phyloP scores from a whole-genome alignment of 805 yeast species.

The Saccharomycopsis fermentans region DNA sequence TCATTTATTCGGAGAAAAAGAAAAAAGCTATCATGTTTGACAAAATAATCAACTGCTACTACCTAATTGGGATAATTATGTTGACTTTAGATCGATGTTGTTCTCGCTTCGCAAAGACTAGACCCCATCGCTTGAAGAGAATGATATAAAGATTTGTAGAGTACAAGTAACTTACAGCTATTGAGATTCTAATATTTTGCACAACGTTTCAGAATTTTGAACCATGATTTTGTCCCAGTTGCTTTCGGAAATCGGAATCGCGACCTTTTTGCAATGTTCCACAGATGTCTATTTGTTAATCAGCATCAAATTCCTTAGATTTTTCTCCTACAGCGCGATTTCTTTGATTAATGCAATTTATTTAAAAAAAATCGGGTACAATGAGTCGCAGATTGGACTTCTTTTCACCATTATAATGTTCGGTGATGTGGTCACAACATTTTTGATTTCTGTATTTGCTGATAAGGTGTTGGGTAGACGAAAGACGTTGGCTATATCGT shows the following conservation, averaged over 20 bases:
- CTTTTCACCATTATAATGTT: background rate
- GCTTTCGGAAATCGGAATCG: background rate
- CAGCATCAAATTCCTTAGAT: background rate
- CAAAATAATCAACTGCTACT: background rate
- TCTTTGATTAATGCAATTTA: background rate
- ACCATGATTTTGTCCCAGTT: background rate
- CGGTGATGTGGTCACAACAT: background rate
- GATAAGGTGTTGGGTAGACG: background rate
- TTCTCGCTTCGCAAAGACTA: too few species aligned
- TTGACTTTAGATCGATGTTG: background rate
- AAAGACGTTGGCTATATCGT: background rate
- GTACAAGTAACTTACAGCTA: background rate
- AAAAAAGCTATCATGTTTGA: background rate
- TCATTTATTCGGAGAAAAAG: conserved; percentile 16
- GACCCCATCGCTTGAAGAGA: too few species aligned
- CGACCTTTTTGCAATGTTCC: background rate
- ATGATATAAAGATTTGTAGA: background rate
- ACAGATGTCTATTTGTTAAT: background rate
- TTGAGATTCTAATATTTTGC: background rate
- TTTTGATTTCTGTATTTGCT: background rate
- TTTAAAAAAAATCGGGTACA: background rate
- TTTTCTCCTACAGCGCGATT: background rate
- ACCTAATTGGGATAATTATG: background rate
- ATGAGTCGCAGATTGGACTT: background rate
- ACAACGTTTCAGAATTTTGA: background rate